Evolutionary conservation across 2,329 filamentous ascomycete species (phyloP).

Genomic region (Diaporthe australafricana): DNA sequence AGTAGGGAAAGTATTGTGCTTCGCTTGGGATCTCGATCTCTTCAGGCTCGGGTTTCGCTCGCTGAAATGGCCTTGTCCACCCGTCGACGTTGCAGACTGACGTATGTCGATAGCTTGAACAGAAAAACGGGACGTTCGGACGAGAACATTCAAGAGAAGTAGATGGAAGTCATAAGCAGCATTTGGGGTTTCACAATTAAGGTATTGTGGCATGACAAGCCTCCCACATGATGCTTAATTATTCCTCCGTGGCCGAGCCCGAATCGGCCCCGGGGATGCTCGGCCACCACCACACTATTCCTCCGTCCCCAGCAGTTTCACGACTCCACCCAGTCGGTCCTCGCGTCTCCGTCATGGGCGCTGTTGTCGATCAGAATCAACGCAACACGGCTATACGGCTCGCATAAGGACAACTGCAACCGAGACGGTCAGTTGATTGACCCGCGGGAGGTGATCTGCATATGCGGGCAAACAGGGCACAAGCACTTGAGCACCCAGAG

Average conservation of each 20-base stretch:
- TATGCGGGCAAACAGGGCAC: neutral
- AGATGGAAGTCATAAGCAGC: no score
- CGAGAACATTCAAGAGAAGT: no score
- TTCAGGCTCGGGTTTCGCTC: no score
- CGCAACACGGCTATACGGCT: neutral
- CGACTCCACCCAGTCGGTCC: neutral
- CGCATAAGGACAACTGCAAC: neutral
- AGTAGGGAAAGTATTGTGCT: no score
- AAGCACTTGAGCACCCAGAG: neutral
- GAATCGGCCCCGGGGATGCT: neutral
- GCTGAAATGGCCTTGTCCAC: no score
- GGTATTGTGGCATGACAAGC: no score
- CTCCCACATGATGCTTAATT: no score
- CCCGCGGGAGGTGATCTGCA: neutral
- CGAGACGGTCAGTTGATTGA: neutral
- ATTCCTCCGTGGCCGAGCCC: neutral
- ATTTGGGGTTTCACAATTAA: no score
- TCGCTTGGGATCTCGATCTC: no score
- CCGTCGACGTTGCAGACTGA: no score
- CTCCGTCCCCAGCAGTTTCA: neutral
- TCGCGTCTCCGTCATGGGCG: neutral
- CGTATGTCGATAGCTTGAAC: no score
- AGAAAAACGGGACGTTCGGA: no score
- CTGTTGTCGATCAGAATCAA: neutral
- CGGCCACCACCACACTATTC: neutral